phyloP scores from a whole-genome alignment of 306 rosid species.

The Citrullus colocynthis region DNA sequence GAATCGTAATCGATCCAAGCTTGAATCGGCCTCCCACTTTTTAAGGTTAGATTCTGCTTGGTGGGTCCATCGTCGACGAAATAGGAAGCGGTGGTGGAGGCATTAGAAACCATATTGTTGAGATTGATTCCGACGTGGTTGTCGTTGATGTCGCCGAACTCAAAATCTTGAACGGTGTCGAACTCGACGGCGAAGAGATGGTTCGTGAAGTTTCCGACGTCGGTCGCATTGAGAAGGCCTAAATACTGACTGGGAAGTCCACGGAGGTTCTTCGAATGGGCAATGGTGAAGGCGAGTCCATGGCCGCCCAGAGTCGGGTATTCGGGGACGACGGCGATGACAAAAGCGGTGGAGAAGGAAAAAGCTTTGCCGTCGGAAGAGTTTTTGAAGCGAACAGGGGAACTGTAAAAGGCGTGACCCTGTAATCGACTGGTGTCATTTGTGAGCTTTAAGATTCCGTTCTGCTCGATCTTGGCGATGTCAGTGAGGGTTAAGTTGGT shows the following conservation, averaged over 20 bases:
- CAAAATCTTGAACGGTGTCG: conserved; percentile 76
- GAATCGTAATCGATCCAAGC: conserved; percentile 80
- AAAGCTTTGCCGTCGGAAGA: conserved; percentile 35
- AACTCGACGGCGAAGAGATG: conserved; percentile 74
- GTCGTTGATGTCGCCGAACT: conserved; percentile 68
- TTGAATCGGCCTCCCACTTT: conserved; percentile 40
- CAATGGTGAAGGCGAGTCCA: conserved; percentile 62
- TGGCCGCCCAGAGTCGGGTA: conserved; percentile 82
- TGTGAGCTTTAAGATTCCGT: conserved; percentile 44
- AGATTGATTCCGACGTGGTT: conserved; percentile 72
- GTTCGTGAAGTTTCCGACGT: conserved; percentile 45
- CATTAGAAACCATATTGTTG: conserved; percentile 45
- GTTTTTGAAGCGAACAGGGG: conserved; percentile 46
- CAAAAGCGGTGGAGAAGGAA: conserved; percentile 68
- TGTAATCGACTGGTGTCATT: conserved; percentile 35
- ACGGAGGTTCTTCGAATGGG: conserved; percentile 31
- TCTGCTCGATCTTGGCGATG: conserved; percentile 27
- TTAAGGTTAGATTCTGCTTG: conserved; percentile 28
- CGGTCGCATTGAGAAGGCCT: conserved; percentile 49
- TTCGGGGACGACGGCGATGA: conserved; percentile 52
- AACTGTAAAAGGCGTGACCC: conserved; percentile 44
- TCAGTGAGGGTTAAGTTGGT: conserved; percentile 31
- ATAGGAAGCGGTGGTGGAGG: conserved; percentile 33
- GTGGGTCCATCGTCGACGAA: conserved; percentile 18
- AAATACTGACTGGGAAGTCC: conserved; percentile 71